Base-by-base conservation (phyloP, 2,329 filamentous ascomycete genomes). In the Chaetomiaceae sp. region DNA sequence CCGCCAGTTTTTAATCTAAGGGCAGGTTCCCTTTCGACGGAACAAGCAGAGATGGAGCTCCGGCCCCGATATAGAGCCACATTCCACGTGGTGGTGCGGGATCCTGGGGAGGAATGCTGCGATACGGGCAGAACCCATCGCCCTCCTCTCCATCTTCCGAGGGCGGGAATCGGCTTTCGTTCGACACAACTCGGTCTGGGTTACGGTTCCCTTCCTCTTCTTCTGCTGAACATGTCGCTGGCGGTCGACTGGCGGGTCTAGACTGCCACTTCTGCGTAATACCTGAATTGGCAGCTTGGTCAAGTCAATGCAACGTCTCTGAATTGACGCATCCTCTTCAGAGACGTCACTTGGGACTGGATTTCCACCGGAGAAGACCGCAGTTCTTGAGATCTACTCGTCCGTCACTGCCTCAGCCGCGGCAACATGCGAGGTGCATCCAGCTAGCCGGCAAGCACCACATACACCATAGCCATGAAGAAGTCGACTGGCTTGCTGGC, bases 1-100 rank as follows among this genome's bases (percentile, higher is more conserved):
- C 32, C 30, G 14, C 36, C 21, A 23, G 13, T 41, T 50, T 51
- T 50, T 51, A 60, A 57, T 57, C 51, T 55, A 46, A 20, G 13
- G 25, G 25, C 23, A 6, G 25, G 18, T 30, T 36, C 37, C 32
- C 43, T 49, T 46, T 51, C 51, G 48, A 49, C 41, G 40, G 52
- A 38, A 36, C 27, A 36, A 36, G 11, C 10, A 27, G 18, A 16
- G 27, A 23, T 29, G 41, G 27, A 25, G 23, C 6, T 30, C 47
- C 32, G 27, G 33, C 14, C 20, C 33, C 29, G 29, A 18, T 43
- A 10, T 34, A 29, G 29, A 21, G 29, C 27, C 16, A 46, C 43
- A 40, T 47, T 54, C 46, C 50, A 54, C 14, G 49, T 43, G 41
- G 40, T 51, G 32, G 23, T 37, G 41, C 33, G 36, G 40, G 29